A percentile compares a stretch with the other conserved stretches of the same genome.
phyloP scores from a whole-genome alignment of 2,329 filamentous ascomycete species.

The Blastomyces parvus region DNA sequence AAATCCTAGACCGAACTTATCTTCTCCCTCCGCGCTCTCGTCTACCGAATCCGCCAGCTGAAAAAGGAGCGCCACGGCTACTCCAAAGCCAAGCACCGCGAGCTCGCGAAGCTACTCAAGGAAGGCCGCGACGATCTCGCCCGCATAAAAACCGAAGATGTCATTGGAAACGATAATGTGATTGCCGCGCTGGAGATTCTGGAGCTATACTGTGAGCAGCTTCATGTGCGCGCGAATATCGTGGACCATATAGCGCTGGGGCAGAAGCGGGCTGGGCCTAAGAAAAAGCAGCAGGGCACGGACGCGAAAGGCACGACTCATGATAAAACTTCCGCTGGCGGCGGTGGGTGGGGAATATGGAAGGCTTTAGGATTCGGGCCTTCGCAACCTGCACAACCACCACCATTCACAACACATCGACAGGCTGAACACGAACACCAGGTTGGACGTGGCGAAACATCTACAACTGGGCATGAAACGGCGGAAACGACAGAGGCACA shows the following conservation, averaged over 20 bases:
- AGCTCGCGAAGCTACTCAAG: slow-evolving; percentile 18
- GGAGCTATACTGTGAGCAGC: slow-evolving; percentile 18
- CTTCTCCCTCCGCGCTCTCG: slow-evolving; percentile 17
- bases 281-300: neutral
- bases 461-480: neutral
- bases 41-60: slow-evolving; percentile 19
- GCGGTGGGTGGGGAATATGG: slow-evolving; percentile 15
- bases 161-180: slow-evolving; percentile 19
- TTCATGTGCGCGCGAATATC: slow-evolving; percentile 19
- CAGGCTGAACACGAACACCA: neutral
- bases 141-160: slow-evolving; percentile 20
- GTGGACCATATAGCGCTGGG: slow-evolving; percentile 18
- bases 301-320: neutral
- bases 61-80: slow-evolving; percentile 19
- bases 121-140: slow-evolving; percentile 19
- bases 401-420: neutral
- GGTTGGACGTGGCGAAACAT: neutral
- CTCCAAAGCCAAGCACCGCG: slow-evolving; percentile 18
- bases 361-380: slow-evolving; percentile 14
- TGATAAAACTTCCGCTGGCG: neutral
- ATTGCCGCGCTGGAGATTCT: slow-evolving; percentile 19
- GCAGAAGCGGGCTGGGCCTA: slow-evolving; percentile 11
- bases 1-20: slow-evolving; percentile 16
- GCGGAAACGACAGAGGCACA: neutral
- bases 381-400: neutral